phyloP scores from a whole-genome alignment of 768 basidiomycete genomes.

The Fibroporia radiculosa region DNA sequence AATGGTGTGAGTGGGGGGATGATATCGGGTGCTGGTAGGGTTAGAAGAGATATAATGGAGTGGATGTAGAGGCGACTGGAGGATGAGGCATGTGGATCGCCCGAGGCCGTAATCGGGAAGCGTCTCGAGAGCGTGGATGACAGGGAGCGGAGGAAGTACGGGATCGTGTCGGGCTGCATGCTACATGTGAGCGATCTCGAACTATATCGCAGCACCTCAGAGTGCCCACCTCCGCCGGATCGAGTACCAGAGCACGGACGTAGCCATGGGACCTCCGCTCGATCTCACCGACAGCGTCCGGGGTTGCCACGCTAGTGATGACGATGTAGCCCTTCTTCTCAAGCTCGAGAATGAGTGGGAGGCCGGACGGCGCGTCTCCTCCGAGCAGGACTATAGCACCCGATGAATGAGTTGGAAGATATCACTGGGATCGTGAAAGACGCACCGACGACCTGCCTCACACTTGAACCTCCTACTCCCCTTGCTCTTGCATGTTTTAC shows the following conservation, averaged over 20 bases:
- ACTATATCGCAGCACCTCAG: no score
- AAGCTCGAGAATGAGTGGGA: slow-evolving; percentile 66
- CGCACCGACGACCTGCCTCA: slow-evolving; percentile 40
- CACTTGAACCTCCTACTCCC: slow-evolving; percentile 25
- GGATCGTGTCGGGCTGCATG: slow-evolving; percentile 58
- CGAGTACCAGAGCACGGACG: slow-evolving; percentile 73
- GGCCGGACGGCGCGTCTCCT: slow-evolving; percentile 64
- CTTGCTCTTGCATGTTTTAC: slow-evolving; percentile 18
- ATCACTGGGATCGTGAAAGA: slow-evolving; percentile 1
- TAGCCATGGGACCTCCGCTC: slow-evolving; percentile 67
- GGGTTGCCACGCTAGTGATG: slow-evolving; percentile 66
- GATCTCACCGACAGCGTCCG: slow-evolving; percentile 54
- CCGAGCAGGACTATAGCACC: slow-evolving; percentile 62
- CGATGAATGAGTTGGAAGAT: slow-evolving; percentile 3
- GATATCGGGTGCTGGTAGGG: slow-evolving; percentile 35
- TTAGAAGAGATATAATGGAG: slow-evolving; percentile 70
- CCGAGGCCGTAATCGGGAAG: slow-evolving; percentile 71
- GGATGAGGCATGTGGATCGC: slow-evolving; percentile 73
- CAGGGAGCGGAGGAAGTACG: slow-evolving; percentile 74
- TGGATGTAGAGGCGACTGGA: slow-evolving; percentile 64
- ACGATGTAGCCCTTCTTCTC: slow-evolving; percentile 80
- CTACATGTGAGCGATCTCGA: background rate
- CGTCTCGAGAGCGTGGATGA: slow-evolving; percentile 72
- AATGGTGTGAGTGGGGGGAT: slow-evolving; percentile 46
- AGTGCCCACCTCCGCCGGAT: slow-evolving; percentile 60